These are phyloP conservation scores for Stagonosporopsis tanaceti DNA, from an alignment of 2,329 filamentous ascomycete genomes.

Conservation along the genomic window DNA sequence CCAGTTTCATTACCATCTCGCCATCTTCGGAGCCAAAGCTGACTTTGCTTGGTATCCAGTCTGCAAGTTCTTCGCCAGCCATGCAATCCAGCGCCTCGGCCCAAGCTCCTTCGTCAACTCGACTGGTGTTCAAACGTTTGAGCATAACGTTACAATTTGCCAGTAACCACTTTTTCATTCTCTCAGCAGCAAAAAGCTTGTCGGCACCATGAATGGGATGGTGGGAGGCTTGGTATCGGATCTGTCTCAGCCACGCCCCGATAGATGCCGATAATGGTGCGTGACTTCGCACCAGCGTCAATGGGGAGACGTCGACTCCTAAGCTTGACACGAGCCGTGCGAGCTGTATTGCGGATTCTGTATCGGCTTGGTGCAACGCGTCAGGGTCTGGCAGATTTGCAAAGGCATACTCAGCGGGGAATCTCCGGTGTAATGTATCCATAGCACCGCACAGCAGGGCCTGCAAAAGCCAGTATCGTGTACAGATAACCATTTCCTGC, in stretches of 20 bases:
- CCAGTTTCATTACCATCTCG: conserved; percentile 9
- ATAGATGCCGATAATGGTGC: background rate
- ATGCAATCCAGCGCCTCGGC: conserved; percentile 14
- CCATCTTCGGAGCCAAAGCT: conserved; percentile 8
- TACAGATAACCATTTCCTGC: background rate
- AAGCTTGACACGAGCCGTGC: background rate
- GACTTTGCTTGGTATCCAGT: conserved; percentile 13
- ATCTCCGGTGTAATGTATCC: conserved; percentile 3
- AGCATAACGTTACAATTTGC: background rate
- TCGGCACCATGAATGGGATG: background rate
- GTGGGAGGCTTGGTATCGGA: background rate
- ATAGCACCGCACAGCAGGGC: conserved; percentile 4
- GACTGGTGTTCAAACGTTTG: background rate
- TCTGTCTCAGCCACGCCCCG: conserved; percentile 5
- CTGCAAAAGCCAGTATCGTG: conserved; percentile 12
- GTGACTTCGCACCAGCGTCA: conserved; percentile 2
- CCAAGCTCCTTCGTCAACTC: conserved; percentile 10
- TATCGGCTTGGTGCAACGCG: background rate
- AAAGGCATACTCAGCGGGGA: background rate
- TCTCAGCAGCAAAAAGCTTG: background rate
- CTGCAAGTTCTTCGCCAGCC: conserved; percentile 9
- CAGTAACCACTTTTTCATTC: conserved; percentile 5
- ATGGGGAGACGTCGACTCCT: background rate
- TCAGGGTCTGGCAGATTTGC: background rate
- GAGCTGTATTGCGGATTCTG: background rate